Evolutionary conservation across 305 asterid species (phyloP), one percentile per base, ranked within the genome.

Genomic region (Plantago rigida): DNA sequence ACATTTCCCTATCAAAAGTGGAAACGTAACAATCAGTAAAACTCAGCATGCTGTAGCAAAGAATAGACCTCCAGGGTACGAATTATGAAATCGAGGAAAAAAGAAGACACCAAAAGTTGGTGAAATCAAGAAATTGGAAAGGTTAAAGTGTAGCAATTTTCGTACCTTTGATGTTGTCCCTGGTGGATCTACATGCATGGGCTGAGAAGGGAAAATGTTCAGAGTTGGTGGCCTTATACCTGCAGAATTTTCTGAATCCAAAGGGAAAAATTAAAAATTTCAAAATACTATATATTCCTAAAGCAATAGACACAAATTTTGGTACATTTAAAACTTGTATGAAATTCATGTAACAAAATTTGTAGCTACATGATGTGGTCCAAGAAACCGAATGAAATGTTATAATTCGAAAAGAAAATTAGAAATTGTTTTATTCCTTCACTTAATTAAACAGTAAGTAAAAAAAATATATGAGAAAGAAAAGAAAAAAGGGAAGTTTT

Each of bases 101-200:
- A 51, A 13, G 14, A 10, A 41, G 0, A 13, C 39, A n/a, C 5
- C 26, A 22, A 22, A 47, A 56, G 47, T 60, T 74, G 52, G 60
- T 64, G 9, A 51, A 51, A 63, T 48, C 70, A 59, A 68, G 51
- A 46, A 56, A 60, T 4, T 52, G 13, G 26, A 13, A 34, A 65
- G 19, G 8, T 36, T 3, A 8, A 42, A 56, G 29, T 17, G 54
- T 68, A 63, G 70, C 53, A 55, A 73, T 48, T 42, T 63, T 14
- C 2, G 31, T 78, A 84, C 95, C 89, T 78, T 80, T 49, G 80
- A 55, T 67, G 76, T 11, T 54, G 77, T 52, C 62, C 84, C 55
- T 42, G 91, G 77, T 75, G 95, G 95, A 66, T 78, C 88, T 51
- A 76, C 95, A 79, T 89, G 97, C 95, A 89, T 89, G 81, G 95